Conservation (phyloP, 2,329 filamentous ascomycete species). For the Cercospora sp. region DNA sequence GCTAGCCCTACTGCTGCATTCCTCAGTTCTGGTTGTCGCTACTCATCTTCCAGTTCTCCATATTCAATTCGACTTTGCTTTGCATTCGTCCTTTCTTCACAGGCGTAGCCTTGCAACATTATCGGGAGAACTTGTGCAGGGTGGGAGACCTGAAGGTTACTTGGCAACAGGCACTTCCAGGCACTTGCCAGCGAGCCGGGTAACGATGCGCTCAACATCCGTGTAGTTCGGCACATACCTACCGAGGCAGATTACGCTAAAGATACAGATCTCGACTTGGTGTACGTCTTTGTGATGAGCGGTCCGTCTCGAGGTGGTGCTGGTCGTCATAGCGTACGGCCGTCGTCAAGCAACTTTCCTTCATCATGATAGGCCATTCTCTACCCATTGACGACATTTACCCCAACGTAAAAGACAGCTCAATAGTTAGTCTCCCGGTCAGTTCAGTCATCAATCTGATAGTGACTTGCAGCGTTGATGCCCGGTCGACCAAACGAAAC, state of each 20-base stretch:
- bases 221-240: not conserved
- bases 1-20: not conserved
- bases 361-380: not conserved
- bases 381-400: not conserved
- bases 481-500: not conserved
- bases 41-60: not conserved
- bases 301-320: not conserved
- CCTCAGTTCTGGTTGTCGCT: not conserved
- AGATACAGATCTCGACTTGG: not conserved
- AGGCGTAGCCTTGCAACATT: not conserved
- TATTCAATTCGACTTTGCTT: not conserved
- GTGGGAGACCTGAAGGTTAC: not conserved
- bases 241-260: not conserved
- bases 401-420: not conserved
- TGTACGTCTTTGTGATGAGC: not conserved
- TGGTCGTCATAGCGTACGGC: not conserved
- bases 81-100: not conserved
- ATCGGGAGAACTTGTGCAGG: not conserved
- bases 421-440: not conserved
- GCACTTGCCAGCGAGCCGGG: not conserved
- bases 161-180: not conserved
- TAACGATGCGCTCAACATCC: not conserved
- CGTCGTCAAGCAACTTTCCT: not conserved
- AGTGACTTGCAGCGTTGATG: not conserved
- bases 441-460: not conserved